Base-by-base conservation (phyloP, 805 yeast species). In the Teunomyces barrocoloradensis region DNA sequence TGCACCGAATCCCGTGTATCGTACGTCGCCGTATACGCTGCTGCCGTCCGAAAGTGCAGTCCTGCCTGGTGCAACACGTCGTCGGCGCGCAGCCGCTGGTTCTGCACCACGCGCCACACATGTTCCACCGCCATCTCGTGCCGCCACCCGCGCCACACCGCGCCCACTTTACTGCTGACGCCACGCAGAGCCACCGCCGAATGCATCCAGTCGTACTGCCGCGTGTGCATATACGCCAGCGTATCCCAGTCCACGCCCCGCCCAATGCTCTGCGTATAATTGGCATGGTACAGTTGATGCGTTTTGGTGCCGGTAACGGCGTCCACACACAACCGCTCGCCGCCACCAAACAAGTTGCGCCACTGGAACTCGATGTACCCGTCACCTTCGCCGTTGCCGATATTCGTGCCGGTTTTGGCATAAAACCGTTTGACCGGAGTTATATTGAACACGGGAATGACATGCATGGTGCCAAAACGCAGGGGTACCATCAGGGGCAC, bases 331-430 rank as follows among this genome's bases (percentile, higher is more conserved):
- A 80, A 53, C 32, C 63, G 64, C 52, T 80, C 85, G 3, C 78
- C 83, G 7, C 84, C 85, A 0, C 84, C 85, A 65, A 79, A 77
- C 15, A 80, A 58, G 55, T 80, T 80, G 45, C 72, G 72, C 60
- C 78, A 56, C 71, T 63, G 90, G 47, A 91, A 80, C 28, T 88
- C 84, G 41, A 89, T 75, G 60, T 91, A 90, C 1, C 97, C 98
- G 60, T 88, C 94, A 27, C 97, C 99, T 70, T 94, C 98, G 28
- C 96, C 96, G 61, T 94, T 92, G 1, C 98, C 98, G 6, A 94
- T 80, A 64, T 90, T 91, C 1, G 98, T 94, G 3, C 99, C 99
- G 1, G 97, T 88, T 57, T 87, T 87, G 45, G 96, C 91, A 50
- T 79, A 77, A 56, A 90, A 86, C 54, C 79, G 77, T 55, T 89